A percentile compares a stretch with the other conserved stretches of the same genome.
These are phyloP conservation scores for Sambucus nigra DNA, from an alignment of 129 eudicot genomes.

Conservation along the genomic window DNA sequence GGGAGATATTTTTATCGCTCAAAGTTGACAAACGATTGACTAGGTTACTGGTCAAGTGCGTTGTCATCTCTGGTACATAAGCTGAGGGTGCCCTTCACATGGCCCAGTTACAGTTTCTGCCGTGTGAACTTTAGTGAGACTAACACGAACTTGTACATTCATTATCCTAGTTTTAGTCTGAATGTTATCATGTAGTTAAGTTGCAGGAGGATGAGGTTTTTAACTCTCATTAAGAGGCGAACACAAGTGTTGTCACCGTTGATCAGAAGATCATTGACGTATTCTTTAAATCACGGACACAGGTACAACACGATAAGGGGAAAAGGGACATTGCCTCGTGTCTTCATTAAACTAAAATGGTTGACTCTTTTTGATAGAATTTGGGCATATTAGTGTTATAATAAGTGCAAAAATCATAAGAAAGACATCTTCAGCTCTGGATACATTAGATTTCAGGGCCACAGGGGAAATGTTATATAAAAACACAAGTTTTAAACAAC, in stretches of 20 bases:
- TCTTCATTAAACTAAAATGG: no score
- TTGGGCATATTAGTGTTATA: no score
- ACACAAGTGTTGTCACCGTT: not conserved
- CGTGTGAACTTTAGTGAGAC: not conserved
- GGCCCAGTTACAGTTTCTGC: not conserved
- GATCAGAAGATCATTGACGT: not conserved
- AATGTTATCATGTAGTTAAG: not conserved
- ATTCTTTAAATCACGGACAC: no score
- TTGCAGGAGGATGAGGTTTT: not conserved
- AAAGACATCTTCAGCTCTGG: no score
- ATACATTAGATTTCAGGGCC: no score
- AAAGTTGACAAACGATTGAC: slow-evolving; percentile 36
- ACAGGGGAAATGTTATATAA: no score
- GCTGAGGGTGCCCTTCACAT: not conserved
- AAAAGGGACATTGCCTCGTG: no score
- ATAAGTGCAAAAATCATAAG: no score
- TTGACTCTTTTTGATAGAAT: no score
- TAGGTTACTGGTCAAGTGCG: slow-evolving; percentile 43
- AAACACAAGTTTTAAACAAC: no score
- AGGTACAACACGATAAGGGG: no score
- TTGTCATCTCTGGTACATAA: slow-evolving; percentile 2
- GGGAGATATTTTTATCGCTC: slow-evolving; percentile 49
- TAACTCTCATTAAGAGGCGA: not conserved
- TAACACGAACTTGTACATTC: slow-evolving; percentile 10
- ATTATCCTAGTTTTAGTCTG: not conserved